Evolutionary conservation across 2,329 filamentous ascomycete species (phyloP).

Genomic region (Triangularia setosa): DNA sequence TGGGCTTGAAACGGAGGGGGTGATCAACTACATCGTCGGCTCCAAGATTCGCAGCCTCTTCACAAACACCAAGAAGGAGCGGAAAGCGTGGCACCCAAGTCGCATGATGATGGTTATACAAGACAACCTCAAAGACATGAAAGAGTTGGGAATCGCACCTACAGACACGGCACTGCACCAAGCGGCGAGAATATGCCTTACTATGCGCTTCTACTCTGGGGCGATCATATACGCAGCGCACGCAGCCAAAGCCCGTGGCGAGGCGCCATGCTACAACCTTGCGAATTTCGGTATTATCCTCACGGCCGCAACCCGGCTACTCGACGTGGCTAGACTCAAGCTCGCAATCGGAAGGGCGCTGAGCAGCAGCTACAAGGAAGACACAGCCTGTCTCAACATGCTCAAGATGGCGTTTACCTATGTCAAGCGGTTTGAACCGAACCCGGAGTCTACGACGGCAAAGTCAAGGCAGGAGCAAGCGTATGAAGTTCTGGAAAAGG

Average conservation of each 20-base stretch:
- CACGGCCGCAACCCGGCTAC: constrained; percentile 24
- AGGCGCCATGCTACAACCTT: constrained; percentile 30
- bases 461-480: neutral
- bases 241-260: constrained; percentile 24
- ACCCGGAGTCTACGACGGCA: neutral
- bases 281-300: constrained; percentile 33
- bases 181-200: constrained; percentile 30
- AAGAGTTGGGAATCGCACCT: constrained; percentile 22
- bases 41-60: constrained; percentile 34
- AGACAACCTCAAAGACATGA: constrained; percentile 17
- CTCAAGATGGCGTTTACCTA: neutral
- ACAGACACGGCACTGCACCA: constrained; percentile 29
- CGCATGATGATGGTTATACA: constrained; percentile 19
- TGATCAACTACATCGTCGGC: constrained; percentile 38
- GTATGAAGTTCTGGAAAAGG: neutral
- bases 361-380: neutral
- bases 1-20: constrained; percentile 41
- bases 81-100: constrained; percentile 19
- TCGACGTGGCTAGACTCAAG: constrained; percentile 29
- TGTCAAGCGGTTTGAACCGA: neutral
- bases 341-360: constrained; percentile 20
- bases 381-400: neutral
- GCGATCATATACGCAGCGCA: constrained; percentile 29
- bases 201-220: constrained; percentile 26
- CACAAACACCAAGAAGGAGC: constrained; percentile 23